A percentile compares a stretch with the other conserved stretches of the same genome.
These are phyloP conservation scores for Sordaria brevicollis DNA, from an alignment of 495 filamentous ascomycete species.

Conservation along the genomic window DNA sequence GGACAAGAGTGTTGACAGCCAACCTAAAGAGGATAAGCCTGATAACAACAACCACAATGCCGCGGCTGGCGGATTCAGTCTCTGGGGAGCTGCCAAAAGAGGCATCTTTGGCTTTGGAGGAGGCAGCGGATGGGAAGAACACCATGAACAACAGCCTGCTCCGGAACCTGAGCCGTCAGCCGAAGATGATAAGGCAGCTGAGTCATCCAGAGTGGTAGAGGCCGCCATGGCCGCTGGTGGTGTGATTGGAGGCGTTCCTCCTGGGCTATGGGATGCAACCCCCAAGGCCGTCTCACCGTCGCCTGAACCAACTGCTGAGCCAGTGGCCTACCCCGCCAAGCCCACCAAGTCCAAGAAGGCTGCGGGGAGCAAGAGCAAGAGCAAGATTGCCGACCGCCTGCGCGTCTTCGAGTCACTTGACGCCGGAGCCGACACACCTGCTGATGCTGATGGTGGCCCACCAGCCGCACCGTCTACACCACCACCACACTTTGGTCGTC, in stretches of 20 bases:
- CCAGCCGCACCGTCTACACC: conserved; percentile 13
- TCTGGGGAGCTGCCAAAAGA: conserved; percentile 35
- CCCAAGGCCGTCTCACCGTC: conserved; percentile 23
- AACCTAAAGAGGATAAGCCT: conserved; percentile 10
- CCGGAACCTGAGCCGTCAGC: conserved; percentile 3
- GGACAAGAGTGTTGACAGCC: conserved; percentile 1
- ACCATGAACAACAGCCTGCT: background rate
- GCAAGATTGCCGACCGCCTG: conserved; percentile 43
- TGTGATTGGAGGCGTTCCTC: conserved; percentile 10
- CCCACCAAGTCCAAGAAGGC: conserved; percentile 32
- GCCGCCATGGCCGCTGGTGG: conserved; percentile 11
- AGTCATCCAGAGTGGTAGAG: conserved; percentile 31
- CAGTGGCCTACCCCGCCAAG: conserved; percentile 11
- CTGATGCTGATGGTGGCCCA: conserved; percentile 3
- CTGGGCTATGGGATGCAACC: conserved; percentile 17
- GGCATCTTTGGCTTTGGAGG: conserved; percentile 7
- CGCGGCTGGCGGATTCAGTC: conserved; percentile 25
- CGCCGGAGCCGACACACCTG: conserved; percentile 23
- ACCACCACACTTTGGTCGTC: background rate
- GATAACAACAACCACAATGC: conserved; percentile 11
- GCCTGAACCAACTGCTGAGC: conserved; percentile 12
- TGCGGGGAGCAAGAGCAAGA: conserved; percentile 36
- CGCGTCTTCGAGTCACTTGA: conserved; percentile 40
- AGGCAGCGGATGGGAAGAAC: conserved; percentile 12
- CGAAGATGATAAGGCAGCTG: conserved; percentile 27